Conservation (phyloP, 2,329 filamentous ascomycete species). For the Emericellopsis atlantica region DNA sequence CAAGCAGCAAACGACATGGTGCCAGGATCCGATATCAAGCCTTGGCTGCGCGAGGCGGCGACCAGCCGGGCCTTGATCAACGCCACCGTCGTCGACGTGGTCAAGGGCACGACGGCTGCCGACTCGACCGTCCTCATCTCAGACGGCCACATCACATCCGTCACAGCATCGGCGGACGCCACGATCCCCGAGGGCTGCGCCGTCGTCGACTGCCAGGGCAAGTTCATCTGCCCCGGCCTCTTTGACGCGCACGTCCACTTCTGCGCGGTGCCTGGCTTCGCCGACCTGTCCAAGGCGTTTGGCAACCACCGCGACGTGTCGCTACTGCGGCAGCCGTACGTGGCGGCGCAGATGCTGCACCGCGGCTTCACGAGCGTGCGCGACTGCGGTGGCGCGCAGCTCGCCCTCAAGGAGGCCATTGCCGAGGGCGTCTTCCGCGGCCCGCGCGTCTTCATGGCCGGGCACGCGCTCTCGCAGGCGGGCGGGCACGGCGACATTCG, state of each 20-base stretch:
- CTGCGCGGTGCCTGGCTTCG: slow-evolving; percentile 14
- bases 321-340: slow-evolving; percentile 31
- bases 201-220: slow-evolving; percentile 11
- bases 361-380: slow-evolving; percentile 46
- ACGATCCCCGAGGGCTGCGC: background rate
- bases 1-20: background rate
- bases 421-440: slow-evolving; percentile 41
- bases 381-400: slow-evolving; percentile 43
- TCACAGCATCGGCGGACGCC: slow-evolving; percentile 4
- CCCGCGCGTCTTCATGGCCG: slow-evolving; percentile 41
- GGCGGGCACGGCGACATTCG: slow-evolving; percentile 41
- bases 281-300: slow-evolving; percentile 10
- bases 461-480: slow-evolving; percentile 39
- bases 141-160: slow-evolving; percentile 18
- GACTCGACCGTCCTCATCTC: slow-evolving; percentile 19
- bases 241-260: slow-evolving; percentile 21
- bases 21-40: slow-evolving; percentile 6
- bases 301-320: slow-evolving; percentile 20
- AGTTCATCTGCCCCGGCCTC: slow-evolving; percentile 18
- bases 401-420: slow-evolving; percentile 42
- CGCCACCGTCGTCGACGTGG: slow-evolving; percentile 28
- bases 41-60: slow-evolving; percentile 7
- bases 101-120: slow-evolving; percentile 15
- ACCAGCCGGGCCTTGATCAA: slow-evolving; percentile 22
- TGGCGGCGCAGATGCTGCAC: slow-evolving; percentile 34